Base-by-base conservation (phyloP, 2,329 filamentous ascomycete species). In the Aspergillus fijiensis region DNA sequence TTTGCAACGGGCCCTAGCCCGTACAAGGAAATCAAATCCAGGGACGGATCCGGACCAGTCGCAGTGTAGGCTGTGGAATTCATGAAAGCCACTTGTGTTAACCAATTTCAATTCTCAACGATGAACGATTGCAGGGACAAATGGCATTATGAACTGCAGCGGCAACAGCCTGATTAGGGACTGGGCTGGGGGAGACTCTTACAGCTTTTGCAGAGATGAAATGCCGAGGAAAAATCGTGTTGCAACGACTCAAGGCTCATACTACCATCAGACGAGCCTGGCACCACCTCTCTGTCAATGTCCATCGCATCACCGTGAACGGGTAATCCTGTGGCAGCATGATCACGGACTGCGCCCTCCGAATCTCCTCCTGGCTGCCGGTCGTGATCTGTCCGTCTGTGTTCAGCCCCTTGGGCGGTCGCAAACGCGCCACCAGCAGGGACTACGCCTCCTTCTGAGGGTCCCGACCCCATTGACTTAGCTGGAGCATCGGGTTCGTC, bases 11-110 rank as follows among this genome's bases (percentile, higher is more conserved):
- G 72, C 63, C 82, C 79, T 61, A 88, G 74, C 57, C 80, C 79
- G 74, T 87, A 88, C 59, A 87, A 77, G 55, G 81, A 79, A 62
- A 88, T 79, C 60, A 88, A 76, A 74, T 88, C 83, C 69, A 86
- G 77, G 62, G 81, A 80, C 55, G 81, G 79, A 69, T 86, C 83
- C 62, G 86, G 86, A 68, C 79, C 80, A 64, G 84, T 82, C 61
- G 77, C 72, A 68, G 76, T 74, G 77, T 77, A 71, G 74, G 76
- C 77, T 79, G 74, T 76, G 56, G 62, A 67, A 67, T 68, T 60
- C 58, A 64, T 51, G 39, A 66, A 65, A 69, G 69, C 49, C 65
- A 67, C 60, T 29, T 65, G 72, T 72, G 78, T 81, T 79, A 81
- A 80, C 74, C 77, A 70, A 67, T 67, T 69, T 70, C 64, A 64